Percentiles rank a stretch among this genome's conserved stretches.
Evolutionary conservation across 169 alveolate genomes (phyloP).

Genomic region (Neospora caninum): DNA sequence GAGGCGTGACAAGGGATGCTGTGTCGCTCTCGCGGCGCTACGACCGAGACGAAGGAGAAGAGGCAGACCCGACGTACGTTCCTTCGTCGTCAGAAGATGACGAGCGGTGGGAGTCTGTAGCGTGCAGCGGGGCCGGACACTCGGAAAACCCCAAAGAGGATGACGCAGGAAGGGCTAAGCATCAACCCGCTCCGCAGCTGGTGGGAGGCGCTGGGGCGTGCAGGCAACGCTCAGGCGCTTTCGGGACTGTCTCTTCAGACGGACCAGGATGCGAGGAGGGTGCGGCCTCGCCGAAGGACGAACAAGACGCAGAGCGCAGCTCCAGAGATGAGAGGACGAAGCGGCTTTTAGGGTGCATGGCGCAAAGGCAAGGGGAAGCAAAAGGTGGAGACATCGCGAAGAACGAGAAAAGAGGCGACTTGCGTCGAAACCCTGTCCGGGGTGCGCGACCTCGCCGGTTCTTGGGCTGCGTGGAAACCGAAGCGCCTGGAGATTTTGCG

Average conservation of each 20-base stretch:
- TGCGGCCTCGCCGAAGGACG: background rate
- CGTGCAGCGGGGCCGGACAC: no score
- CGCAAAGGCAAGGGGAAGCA: background rate
- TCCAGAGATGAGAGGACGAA: background rate
- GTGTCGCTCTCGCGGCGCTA: slow-evolving; percentile 34
- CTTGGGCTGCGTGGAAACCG: background rate
- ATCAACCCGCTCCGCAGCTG: no score
- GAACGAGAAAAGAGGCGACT: background rate
- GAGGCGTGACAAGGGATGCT: background rate
- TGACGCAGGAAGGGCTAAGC: background rate
- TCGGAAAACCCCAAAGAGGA: background rate
- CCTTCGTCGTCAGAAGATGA: background rate
- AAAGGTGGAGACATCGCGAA: background rate
- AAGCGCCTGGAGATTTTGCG: background rate
- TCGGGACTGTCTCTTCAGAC: no score
- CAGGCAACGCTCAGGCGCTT: no score
- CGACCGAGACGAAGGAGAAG: slow-evolving; percentile 59
- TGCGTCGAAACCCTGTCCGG: background rate
- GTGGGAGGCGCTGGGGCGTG: no score
- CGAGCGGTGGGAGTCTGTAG: no score
- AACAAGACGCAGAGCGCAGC: background rate
- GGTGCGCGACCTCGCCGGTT: slow-evolving; percentile 1
- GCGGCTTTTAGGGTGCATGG: background rate
- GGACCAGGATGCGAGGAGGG: background rate
- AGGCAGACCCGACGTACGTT: slow-evolving; percentile 30